A percentile compares a stretch with the other conserved stretches of the same genome.
Evolutionary conservation across 2,329 filamentous ascomycete genomes (phyloP).

Genomic region (Beauveria sp.): DNA sequence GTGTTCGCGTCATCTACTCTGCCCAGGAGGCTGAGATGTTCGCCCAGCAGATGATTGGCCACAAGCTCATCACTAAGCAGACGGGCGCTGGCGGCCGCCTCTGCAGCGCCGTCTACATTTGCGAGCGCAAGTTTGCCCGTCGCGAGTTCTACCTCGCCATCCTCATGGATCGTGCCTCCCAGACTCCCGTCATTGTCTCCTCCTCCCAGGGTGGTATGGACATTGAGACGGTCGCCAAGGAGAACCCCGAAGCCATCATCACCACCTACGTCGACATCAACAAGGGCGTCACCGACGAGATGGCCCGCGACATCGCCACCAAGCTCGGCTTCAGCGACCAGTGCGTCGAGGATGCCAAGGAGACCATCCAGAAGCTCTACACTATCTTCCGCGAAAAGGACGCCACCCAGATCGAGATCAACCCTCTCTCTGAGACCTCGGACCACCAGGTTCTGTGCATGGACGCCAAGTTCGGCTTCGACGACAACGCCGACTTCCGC

Average conservation of each 20-base stretch:
- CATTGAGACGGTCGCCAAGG: slow-evolving; percentile 97
- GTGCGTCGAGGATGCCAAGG: slow-evolving; percentile 91
- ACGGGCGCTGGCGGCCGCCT: slow-evolving; percentile 87
- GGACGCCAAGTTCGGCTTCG: slow-evolving; percentile 98
- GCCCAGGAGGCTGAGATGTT: slow-evolving; percentile 95
- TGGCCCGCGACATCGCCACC: slow-evolving; percentile 80
- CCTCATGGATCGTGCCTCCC: slow-evolving; percentile 91
- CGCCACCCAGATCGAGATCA: slow-evolving; percentile 99
- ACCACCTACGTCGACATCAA: slow-evolving; percentile 94
- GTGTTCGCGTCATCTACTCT: slow-evolving; percentile 98
- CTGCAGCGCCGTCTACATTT: slow-evolving; percentile 97
- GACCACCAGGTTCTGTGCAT: slow-evolving; percentile 98
- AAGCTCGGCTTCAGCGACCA: slow-evolving; percentile 97
- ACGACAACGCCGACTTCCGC: slow-evolving; percentile 97
- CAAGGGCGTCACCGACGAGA: slow-evolving; percentile 88
- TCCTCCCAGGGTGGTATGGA: slow-evolving; percentile 99
- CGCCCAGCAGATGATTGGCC: slow-evolving; percentile 98
- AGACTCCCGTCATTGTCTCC: slow-evolving; percentile 91
- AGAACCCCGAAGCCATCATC: slow-evolving; percentile 90
- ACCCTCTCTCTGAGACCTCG: slow-evolving; percentile 94
- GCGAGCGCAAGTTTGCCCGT: slow-evolving; percentile 98
- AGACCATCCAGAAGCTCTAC: slow-evolving; percentile 98
- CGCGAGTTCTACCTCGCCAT: slow-evolving; percentile 98
- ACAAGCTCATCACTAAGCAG: slow-evolving; percentile 99
- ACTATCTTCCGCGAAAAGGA: slow-evolving; percentile 98